phyloP scores from a whole-genome alignment of 2,329 filamentous ascomycete genomes.

The Hymenoscyphus infarciens region DNA sequence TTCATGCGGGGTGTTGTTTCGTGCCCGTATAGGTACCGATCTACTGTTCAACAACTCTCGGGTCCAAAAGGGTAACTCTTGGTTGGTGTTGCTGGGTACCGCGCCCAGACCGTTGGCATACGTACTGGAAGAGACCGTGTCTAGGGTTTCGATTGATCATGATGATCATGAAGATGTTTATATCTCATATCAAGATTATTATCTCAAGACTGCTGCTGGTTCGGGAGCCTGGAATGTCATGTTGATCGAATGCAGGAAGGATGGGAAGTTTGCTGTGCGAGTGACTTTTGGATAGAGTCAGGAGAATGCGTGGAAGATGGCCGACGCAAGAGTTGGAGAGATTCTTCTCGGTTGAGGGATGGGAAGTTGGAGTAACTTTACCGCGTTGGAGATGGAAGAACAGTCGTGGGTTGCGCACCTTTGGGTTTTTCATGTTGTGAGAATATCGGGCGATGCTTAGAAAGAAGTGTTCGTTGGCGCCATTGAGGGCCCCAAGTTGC shows the following conservation, averaged over 20 bases:
- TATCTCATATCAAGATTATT: background rate
- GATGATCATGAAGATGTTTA: background rate
- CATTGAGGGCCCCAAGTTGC: too few species aligned
- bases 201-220: background rate
- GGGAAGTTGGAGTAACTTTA: too few species aligned
- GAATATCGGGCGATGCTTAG: too few species aligned
- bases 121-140: background rate
- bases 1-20: background rate
- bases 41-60: background rate
- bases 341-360: constrained; percentile 3
- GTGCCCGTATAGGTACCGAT: background rate
- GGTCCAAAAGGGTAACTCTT: background rate
- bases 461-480: too few species aligned
- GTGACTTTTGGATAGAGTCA: constrained; percentile 1
- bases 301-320: background rate
- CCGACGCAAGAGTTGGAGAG: background rate
- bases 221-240: background rate
- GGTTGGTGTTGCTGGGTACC: background rate
- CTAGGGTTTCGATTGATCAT: background rate
- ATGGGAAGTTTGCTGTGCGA: background rate
- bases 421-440: too few species aligned
- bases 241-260: background rate
- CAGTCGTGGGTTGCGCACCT: too few species aligned
- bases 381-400: too few species aligned
- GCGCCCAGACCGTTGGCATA: background rate